phyloP scores from a whole-genome alignment of 768 basidiomycete genomes.

The Leccinum broughii region DNA sequence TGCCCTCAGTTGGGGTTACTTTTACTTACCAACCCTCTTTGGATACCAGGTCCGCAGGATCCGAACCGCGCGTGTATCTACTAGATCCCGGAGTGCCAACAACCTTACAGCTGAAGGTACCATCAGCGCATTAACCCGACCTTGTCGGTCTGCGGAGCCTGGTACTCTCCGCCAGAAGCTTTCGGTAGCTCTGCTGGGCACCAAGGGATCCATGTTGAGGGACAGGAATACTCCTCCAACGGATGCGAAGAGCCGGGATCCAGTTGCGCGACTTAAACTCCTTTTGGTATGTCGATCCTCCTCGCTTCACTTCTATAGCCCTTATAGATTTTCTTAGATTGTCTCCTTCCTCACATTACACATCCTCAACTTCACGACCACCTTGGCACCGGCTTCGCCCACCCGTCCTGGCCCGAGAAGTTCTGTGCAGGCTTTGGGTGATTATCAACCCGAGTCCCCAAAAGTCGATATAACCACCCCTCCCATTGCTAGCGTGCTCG shows the following conservation, averaged over 20 bases:
- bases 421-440: constrained; percentile 13
- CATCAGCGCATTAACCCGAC: constrained; percentile 30
- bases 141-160: constrained; percentile 21
- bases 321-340: constrained; percentile 48
- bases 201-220: constrained; percentile 50
- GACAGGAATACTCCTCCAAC: constrained; percentile 41
- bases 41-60: constrained; percentile 66
- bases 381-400: constrained; percentile 70
- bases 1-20: background rate
- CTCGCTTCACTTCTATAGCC: background rate
- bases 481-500: constrained; percentile 57
- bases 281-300: constrained; percentile 59
- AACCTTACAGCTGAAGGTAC: constrained; percentile 32
- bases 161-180: constrained; percentile 24
- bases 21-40: constrained; percentile 10
- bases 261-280: constrained; percentile 85
- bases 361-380: constrained; percentile 89
- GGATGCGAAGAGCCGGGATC: constrained; percentile 65
- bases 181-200: constrained; percentile 41
- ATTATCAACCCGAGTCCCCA: constrained; percentile 33
- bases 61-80: constrained; percentile 56
- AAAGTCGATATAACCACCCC: constrained; percentile 74
- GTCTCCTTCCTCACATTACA: constrained; percentile 90
- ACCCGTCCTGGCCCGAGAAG: constrained; percentile 40
- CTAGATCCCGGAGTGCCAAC: constrained; percentile 37